A percentile compares a stretch with the other conserved stretches of the same genome.
Evolutionary conservation across 2,329 filamentous ascomycete genomes (phyloP).

Genomic region (Ceratocystis smalleyi): DNA sequence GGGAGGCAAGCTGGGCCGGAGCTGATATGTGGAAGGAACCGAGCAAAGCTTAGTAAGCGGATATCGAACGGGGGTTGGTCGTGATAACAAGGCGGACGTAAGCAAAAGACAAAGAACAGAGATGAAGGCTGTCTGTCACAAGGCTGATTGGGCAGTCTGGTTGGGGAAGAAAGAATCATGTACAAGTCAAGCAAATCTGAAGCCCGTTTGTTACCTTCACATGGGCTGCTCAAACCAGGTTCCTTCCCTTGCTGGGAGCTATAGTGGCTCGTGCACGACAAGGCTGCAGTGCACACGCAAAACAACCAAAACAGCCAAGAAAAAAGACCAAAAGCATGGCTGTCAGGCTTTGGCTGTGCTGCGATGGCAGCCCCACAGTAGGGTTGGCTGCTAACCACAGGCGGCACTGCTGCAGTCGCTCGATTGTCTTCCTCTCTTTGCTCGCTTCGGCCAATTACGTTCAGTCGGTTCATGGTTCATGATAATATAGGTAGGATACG

Average conservation of each 20-base stretch:
- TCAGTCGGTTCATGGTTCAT: neutral
- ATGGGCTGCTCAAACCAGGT: neutral
- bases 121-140: neutral
- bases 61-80: neutral
- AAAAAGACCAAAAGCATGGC: neutral
- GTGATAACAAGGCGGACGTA: neutral
- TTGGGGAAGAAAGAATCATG: neutral
- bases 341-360: neutral
- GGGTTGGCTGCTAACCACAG: neutral
- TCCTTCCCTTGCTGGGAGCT: constrained; percentile 9
- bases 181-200: neutral
- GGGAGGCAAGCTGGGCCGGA: neutral
- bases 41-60: neutral
- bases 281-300: constrained; percentile 18
- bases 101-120: neutral
- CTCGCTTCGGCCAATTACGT: neutral
- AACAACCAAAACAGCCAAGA: neutral
- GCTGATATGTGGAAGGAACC: neutral
- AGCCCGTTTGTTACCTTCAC: neutral
- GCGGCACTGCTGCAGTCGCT: neutral
- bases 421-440: neutral
- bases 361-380: neutral
- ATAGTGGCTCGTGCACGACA: constrained; percentile 12
- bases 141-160: too few relatives aligned
- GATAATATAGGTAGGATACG: neutral